A percentile compares a stretch with the other conserved stretches of the same genome.
Evolutionary conservation across 371 early-diverging fungal species (phyloP).

Genomic region (Lichtheimia corymbifera): DNA sequence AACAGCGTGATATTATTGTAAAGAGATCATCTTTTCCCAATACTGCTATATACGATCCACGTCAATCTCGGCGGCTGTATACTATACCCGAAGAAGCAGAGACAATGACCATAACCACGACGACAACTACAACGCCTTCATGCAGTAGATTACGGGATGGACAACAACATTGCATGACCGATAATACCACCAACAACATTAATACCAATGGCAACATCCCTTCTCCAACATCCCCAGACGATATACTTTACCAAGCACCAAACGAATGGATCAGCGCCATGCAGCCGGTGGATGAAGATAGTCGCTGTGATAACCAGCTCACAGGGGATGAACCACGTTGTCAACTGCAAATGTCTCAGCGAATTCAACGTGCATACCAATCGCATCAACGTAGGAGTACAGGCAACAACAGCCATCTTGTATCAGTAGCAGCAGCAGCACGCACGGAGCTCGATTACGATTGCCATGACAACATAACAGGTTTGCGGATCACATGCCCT

Average conservation of each 20-base stretch:
- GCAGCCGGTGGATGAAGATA: background rate
- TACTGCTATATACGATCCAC: background rate
- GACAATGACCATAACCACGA: background rate
- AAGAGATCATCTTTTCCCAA: background rate
- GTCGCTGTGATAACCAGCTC: background rate
- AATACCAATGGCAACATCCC: background rate
- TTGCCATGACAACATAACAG: conserved; percentile 14
- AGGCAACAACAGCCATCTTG: background rate
- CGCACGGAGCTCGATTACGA: conserved; percentile 5
- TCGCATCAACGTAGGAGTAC: conserved; percentile 6
- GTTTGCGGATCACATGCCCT: conserved; percentile 11
- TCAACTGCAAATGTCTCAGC: conserved; percentile 19
- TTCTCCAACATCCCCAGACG: background rate
- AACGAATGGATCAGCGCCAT: background rate
- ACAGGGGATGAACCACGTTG: conserved; percentile 21
- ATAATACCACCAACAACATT: background rate
- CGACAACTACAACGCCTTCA: too few species aligned
- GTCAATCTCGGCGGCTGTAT: conserved; percentile 4
- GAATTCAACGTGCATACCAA: conserved; percentile 22
- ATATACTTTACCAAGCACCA: background rate
- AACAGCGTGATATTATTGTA: too few species aligned
- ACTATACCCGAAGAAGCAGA: conserved; percentile 23
- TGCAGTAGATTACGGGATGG: too few species aligned
- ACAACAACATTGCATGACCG: background rate
- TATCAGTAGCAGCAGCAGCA: conserved; percentile 6